Evolutionary conservation across 768 basidiomycete species (phyloP), one percentile per base, ranked within the genome.

Genomic region (Russula compacta): DNA sequence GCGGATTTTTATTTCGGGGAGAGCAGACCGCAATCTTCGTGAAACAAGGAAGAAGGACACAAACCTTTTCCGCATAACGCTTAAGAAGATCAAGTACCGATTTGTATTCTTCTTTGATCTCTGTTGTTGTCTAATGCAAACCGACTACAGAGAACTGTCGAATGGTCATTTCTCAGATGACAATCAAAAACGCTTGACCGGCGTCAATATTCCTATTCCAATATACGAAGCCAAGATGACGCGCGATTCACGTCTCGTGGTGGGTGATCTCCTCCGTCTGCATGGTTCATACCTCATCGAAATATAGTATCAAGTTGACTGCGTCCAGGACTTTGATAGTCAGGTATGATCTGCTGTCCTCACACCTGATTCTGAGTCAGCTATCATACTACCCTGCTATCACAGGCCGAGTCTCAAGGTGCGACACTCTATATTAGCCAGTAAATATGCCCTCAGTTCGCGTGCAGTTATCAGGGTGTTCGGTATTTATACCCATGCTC

Each of bases 151-250:
- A 67, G 83, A 88, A 61, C 76, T 89, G 11, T 89, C 87, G 0
- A 77, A 79, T 3, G 87, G 86, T 0, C 79, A 83, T 58, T 87
- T 89, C 66, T 87, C 86, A 1, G 75, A 76, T 11, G 82, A 84
- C 59, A 88, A 87, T 63, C 84, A 87, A 64, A 85, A 85, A 69
- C 71, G 78, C 7, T 72, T 87, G 12, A 81, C 75, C 21, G 77
- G 77, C 0, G 53, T 69, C 0, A 71, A 74, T 12, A 69, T 70
- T 14, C 78, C 78, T 0, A 70, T 87, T 3, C 83, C 86, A 0
- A 78, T 88, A 10, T 87, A 78, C 55, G 85, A 87, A 67, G 87
- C 87, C 0, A 87, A 85, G 68, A 82, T 87, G 66, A 78, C 75
- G 49, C 73, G 79, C 4, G 61, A 65, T 52, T 58, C 61, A 11